Evolutionary conservation across 192 early-diverging fungal genomes (phyloP).

Genomic region (Umbelopsis isabellina): DNA sequence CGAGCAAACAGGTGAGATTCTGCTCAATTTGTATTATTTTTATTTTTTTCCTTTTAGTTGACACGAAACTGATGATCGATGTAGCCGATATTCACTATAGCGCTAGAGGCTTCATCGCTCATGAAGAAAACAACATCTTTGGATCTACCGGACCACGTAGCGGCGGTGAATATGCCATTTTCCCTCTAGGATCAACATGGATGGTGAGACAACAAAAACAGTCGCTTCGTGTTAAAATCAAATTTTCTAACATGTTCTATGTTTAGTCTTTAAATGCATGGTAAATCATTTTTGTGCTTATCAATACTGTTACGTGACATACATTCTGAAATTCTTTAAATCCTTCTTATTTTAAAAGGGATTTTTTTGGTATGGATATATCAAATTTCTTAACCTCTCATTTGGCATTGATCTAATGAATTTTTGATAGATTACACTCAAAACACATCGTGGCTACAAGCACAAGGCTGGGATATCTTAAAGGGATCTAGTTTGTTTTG

Average conservation of each 20-base stretch:
- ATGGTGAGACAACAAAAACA: slow-evolving; percentile 2
- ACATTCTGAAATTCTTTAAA: not conserved
- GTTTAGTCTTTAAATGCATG: not conserved
- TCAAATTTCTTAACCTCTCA: not conserved
- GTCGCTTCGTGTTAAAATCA: no score
- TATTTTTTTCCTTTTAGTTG: no score
- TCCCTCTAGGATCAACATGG: slow-evolving; percentile 41
- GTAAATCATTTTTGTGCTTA: not conserved
- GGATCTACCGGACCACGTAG: slow-evolving; percentile 39
- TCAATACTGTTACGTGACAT: not conserved
- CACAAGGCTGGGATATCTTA: slow-evolving; percentile 4
- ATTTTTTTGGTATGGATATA: not conserved
- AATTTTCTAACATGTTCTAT: no score
- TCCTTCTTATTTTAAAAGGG: not conserved
- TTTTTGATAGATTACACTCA: not conserved
- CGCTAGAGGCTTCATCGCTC: slow-evolving; percentile 35
- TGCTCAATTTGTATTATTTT: no score
- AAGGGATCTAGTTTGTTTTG: slow-evolving; percentile 9
- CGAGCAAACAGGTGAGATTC: slow-evolving; percentile 30
- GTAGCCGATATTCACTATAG: slow-evolving; percentile 30
- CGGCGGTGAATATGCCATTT: slow-evolving; percentile 28
- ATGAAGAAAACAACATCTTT: slow-evolving; percentile 42
- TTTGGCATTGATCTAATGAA: no score
- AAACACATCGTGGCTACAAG: not conserved
- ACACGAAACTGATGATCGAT: not conserved